Conservation (phyloP, 768 basidiomycete species). For the Ramaria rubella region DNA sequence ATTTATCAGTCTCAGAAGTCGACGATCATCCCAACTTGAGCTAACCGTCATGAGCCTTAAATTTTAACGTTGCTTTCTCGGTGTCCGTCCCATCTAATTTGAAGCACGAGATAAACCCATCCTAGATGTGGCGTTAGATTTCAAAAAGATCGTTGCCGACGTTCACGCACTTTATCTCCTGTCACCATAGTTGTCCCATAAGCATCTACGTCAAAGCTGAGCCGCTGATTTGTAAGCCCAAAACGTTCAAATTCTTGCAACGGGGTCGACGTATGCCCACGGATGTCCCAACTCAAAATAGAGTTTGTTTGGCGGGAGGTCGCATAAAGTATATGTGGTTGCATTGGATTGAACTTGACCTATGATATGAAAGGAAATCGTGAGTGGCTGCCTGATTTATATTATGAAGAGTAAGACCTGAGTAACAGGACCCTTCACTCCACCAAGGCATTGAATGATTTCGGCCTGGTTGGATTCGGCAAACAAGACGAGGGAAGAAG, state of each 20-base stretch:
- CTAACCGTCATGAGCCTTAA: slow-evolving; percentile 54
- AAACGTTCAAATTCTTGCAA: slow-evolving; percentile 32
- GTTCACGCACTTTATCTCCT: slow-evolving; percentile 62
- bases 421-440: slow-evolving; percentile 36
- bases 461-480: slow-evolving; percentile 48
- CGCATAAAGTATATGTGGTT: slow-evolving; percentile 69
- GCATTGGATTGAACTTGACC: slow-evolving; percentile 72
- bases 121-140: slow-evolving; percentile 29
- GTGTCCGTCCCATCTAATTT: slow-evolving; percentile 30
- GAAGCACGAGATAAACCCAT: slow-evolving; percentile 55
- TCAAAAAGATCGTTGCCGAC: not conserved
- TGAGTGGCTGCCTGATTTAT: too few relatives aligned
- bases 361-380: too few relatives aligned
- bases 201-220: slow-evolving; percentile 70
- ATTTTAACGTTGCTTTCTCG: slow-evolving; percentile 30
- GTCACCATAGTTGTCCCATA: slow-evolving; percentile 55
- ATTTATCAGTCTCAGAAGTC: not conserved
- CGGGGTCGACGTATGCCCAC: slow-evolving; percentile 42
- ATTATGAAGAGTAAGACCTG: slow-evolving; percentile 32
- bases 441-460: slow-evolving; percentile 58
- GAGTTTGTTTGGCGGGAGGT: slow-evolving; percentile 60
- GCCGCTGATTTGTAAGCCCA: slow-evolving; percentile 61
- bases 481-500: slow-evolving; percentile 60
- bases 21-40: not conserved
- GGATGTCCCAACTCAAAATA: slow-evolving; percentile 76